Conservation (phyloP, 306 rosid genomes). For the Acacia confusa region DNA sequence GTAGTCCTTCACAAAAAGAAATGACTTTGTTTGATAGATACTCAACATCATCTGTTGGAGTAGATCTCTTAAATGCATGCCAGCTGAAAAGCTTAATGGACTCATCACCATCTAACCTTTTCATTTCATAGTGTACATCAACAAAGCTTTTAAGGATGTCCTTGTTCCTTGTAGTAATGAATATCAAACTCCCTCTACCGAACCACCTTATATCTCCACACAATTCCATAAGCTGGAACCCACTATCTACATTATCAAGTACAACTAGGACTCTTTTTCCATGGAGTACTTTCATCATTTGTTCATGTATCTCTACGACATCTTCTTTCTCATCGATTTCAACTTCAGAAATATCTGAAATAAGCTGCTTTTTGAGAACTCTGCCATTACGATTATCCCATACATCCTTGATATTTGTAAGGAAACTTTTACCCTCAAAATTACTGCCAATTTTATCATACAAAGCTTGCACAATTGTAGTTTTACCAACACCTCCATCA, state of each 20-base stretch:
- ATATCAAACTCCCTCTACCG: not conserved
- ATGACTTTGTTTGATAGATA: not conserved
- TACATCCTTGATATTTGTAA: not conserved
- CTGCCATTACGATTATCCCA: not conserved
- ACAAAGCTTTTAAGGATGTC: not conserved
- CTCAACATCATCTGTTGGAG: not conserved
- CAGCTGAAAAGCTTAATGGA: not conserved
- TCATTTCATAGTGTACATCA: not conserved
- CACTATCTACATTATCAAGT: not conserved
- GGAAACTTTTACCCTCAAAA: not conserved
- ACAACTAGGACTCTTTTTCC: constrained; percentile 1
- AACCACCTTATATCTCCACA: not conserved
- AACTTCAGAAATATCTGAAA: not conserved
- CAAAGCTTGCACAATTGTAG: not conserved
- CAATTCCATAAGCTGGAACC: not conserved
- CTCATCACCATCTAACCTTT: not conserved
- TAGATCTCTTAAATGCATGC: not conserved
- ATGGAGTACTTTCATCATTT: not conserved
- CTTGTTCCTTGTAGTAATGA: not conserved
- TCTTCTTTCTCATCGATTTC: not conserved
- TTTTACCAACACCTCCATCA: not conserved
- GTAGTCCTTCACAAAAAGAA: not conserved
- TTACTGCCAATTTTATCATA: not conserved
- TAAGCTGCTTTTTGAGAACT: not conserved
- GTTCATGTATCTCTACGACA: not conserved